These are phyloP conservation scores for Aspergillus sp. DNA, from an alignment of 2,329 filamentous ascomycete species.

Conservation along the genomic window DNA sequence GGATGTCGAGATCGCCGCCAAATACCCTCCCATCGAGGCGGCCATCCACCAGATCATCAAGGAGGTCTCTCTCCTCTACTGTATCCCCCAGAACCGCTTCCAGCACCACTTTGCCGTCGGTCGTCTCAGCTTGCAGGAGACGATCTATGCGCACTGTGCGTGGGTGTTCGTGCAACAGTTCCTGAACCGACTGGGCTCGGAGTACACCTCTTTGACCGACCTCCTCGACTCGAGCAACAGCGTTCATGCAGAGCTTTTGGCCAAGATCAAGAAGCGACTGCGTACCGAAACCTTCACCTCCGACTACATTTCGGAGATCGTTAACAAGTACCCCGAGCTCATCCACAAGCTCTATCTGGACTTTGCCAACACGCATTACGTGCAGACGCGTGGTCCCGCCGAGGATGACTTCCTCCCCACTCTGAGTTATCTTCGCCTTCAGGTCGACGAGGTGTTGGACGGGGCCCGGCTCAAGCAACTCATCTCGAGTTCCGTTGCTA, in stretches of 20 bases:
- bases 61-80: constrained; percentile 95
- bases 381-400: constrained; percentile 60
- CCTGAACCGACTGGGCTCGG: constrained; percentile 87
- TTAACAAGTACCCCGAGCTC: constrained; percentile 82
- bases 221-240: constrained; percentile 80
- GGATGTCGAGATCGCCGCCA: constrained; percentile 53
- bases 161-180: constrained; percentile 99
- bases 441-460: constrained; percentile 72
- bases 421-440: constrained; percentile 64
- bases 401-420: constrained; percentile 70
- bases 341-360: constrained; percentile 86
- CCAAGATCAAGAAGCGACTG: constrained; percentile 92
- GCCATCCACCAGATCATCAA: constrained; percentile 99
- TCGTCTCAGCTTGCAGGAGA: constrained; percentile 88
- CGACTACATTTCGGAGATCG: constrained; percentile 97
- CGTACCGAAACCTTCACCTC: constrained; percentile 97
- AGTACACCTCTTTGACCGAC: constrained; percentile 83
- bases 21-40: constrained; percentile 79
- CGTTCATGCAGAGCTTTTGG: constrained; percentile 79
- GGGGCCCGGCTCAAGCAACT: constrained; percentile 71
- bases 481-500: constrained; percentile 76
- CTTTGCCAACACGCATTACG: constrained; percentile 84
- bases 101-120: constrained; percentile 84
- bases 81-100: constrained; percentile 95
- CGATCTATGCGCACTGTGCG: constrained; percentile 93